Percentiles rank a stretch among this genome's conserved stretches.
Evolutionary conservation across 805 yeast species (phyloP).

Genomic region (Pichia nanzhaoensis): DNA sequence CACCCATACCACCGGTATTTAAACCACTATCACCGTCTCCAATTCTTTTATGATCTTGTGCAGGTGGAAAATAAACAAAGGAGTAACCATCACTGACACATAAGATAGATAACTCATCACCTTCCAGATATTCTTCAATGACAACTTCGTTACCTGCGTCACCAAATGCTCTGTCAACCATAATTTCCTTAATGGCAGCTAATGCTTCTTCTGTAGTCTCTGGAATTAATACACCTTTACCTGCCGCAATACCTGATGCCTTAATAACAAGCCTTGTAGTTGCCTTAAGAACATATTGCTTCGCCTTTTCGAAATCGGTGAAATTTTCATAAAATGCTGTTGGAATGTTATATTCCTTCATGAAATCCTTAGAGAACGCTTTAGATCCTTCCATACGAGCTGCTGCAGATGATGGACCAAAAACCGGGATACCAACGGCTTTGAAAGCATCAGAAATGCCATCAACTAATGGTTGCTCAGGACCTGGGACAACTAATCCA

Average conservation of each 20-base stretch:
- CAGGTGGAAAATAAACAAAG: constrained; percentile 85
- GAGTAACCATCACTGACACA: constrained; percentile 94
- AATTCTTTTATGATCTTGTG: constrained; percentile 96
- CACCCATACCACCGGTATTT: constrained; percentile 99
- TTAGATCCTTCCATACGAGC: constrained; percentile 97
- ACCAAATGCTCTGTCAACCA: constrained; percentile 88
- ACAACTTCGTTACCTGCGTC: constrained; percentile 92
- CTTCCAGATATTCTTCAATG: constrained; percentile 91
- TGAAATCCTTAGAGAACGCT: constrained; percentile 87
- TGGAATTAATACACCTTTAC: constrained; percentile 97
- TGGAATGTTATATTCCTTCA: constrained; percentile 88
- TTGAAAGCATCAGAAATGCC: constrained; percentile 73
- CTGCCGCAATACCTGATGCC: constrained; percentile 98
- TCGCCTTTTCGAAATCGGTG: constrained; percentile 69
- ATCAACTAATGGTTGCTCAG: constrained; percentile 98
- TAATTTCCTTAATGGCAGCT: constrained; percentile 75
- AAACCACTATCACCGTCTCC: constrained; percentile 92
- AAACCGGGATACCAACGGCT: constrained; percentile 86
- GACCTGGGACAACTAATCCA: constrained; percentile 87
- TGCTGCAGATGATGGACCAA: constrained; percentile 91
- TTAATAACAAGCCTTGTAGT: constrained; percentile 82
- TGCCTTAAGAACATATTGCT: constrained; percentile 54
- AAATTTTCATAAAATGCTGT: constrained; percentile 89
- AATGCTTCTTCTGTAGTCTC: constrained; percentile 75
- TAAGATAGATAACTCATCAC: constrained; percentile 91